phyloP scores from a whole-genome alignment of 2,329 filamentous ascomycete species.

The Epichloe gansuensis region DNA sequence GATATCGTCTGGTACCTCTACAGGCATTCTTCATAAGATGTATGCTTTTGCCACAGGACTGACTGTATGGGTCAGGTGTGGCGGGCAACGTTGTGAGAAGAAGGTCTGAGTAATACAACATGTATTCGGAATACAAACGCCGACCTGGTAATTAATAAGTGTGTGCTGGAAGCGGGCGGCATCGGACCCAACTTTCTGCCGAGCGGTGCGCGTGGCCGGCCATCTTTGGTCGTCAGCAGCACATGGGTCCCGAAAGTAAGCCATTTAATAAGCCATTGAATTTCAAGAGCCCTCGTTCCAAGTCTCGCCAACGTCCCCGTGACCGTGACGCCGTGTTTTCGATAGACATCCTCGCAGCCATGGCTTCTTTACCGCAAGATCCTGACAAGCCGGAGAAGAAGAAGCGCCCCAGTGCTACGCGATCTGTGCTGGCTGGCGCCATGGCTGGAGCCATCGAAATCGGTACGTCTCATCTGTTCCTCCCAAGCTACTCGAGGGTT shows the following conservation, averaged over 20 bases:
- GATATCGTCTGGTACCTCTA: conserved; percentile 46
- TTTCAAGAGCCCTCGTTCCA: neutral
- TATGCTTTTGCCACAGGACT: conserved; percentile 19
- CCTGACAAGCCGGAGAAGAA: conserved; percentile 17
- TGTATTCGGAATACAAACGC: conserved; percentile 36
- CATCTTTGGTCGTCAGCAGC: neutral
- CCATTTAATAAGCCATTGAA: neutral
- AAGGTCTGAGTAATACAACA: conserved; percentile 37
- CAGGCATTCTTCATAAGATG: conserved; percentile 25
- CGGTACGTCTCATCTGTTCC: conserved; percentile 35
- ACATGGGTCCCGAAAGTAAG: neutral
- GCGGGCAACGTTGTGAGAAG: conserved; percentile 34
- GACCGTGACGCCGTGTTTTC: too few species aligned
- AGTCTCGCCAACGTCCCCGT: neutral
- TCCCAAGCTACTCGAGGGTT: neutral
- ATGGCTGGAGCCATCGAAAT: conserved; percentile 95
- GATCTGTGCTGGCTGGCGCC: conserved; percentile 83
- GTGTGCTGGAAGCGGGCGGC: neutral
- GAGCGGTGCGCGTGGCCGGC: neutral
- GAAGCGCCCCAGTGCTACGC: conserved; percentile 61
- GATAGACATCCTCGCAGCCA: conserved; percentile 7
- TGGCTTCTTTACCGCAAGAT: conserved; percentile 18
- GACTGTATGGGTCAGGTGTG: conserved; percentile 36
- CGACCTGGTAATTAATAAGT: conserved; percentile 5
- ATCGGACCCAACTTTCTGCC: neutral